Evolutionary conservation across 441 rosid genomes (phyloP), one percentile per base, ranked within the genome.

Genomic region (Manihot esculenta): DNA sequence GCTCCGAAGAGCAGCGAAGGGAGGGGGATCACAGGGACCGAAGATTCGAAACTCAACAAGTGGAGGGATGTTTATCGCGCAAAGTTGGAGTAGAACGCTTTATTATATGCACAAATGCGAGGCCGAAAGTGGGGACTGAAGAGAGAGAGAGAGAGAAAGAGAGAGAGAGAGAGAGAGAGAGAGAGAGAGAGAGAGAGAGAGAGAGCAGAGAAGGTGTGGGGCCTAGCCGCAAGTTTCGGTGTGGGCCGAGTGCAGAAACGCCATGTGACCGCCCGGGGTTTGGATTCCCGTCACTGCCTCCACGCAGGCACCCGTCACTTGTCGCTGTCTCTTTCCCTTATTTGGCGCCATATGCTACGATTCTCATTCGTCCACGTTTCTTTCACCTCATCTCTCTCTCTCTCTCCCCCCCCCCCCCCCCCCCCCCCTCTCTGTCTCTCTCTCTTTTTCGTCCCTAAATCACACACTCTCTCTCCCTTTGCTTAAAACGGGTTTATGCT

Each of bases 1-100:
- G 66, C 74, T 17, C 59, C 5, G 63, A 70, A 62, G 77, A 72
- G 72, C 72, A 76, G 74, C 63, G 79, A 82, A 77, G 82, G 83
- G 84, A 84, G 80, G 77, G 72, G 33, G 33, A 4, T 1, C 1
- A 4, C 4, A 30, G 4, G 33, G 4, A 30, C 33, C 33, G 4
- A 30, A 30, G 33, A 30, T 30, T 30, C 4, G 4, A 30, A 30
- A 30, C 4, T 30, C 33, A 30, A 30, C 33, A 30, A 30, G 33
- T 30, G 1, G 33, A 35, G 41, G 5, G 41, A 35, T 2, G 5
- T 35, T 35, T 35, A 35, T 35, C 41, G 5, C 0, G 7, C 41
- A 35, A 5, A 35, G 41, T 0, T 35, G 41, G 41, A 2, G 4
- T 30, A 4, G 33, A 30, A 30, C n/a, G n/a, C n/a, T n/a, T 1